phyloP scores from a whole-genome alignment of 2,329 filamentous ascomycete species.

The Pseudodiploospora longispora region DNA sequence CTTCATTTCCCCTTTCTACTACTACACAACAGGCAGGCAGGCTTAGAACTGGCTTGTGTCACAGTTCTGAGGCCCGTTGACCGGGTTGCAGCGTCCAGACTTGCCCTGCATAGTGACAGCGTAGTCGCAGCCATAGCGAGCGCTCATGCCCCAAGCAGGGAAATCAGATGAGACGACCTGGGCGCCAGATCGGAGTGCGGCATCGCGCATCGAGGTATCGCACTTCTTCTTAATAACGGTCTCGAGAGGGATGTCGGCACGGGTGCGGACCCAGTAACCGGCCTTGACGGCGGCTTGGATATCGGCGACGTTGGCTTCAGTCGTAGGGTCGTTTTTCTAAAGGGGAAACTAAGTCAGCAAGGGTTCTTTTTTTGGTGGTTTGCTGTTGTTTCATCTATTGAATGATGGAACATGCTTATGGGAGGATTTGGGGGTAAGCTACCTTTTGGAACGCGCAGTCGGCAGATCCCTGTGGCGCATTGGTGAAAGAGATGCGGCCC shows the following conservation, averaged over 20 bases:
- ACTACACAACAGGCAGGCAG: no score
- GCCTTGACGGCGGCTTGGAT: constrained; percentile 36
- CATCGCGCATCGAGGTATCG: constrained; percentile 30
- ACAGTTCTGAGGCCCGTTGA: constrained; percentile 13
- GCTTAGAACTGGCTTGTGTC: background rate
- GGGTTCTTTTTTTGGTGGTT: no score
- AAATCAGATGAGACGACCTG: constrained; percentile 43
- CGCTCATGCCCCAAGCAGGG: constrained; percentile 36
- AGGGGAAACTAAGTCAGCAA: background rate
- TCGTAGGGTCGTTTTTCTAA: constrained; percentile 35
- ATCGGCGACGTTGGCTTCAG: constrained; percentile 24
- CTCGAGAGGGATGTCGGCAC: constrained; percentile 36
- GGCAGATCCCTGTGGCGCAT: constrained; percentile 33
- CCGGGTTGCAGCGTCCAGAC: constrained; percentile 25
- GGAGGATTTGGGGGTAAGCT: no score
- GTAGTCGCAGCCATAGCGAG: constrained; percentile 39
- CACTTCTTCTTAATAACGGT: constrained; percentile 32
- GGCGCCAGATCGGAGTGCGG: constrained; percentile 36
- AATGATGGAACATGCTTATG: background rate
- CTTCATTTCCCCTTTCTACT: no score
- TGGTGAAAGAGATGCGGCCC: constrained; percentile 40
- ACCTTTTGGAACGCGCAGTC: constrained; percentile 41
- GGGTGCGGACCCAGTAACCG: constrained; percentile 41
- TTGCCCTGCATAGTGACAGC: constrained; percentile 14
- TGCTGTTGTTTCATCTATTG: background rate